Evolutionary conservation across 2,329 filamentous ascomycete species (phyloP).

Genomic region (Ophiostoma piceae): DNA sequence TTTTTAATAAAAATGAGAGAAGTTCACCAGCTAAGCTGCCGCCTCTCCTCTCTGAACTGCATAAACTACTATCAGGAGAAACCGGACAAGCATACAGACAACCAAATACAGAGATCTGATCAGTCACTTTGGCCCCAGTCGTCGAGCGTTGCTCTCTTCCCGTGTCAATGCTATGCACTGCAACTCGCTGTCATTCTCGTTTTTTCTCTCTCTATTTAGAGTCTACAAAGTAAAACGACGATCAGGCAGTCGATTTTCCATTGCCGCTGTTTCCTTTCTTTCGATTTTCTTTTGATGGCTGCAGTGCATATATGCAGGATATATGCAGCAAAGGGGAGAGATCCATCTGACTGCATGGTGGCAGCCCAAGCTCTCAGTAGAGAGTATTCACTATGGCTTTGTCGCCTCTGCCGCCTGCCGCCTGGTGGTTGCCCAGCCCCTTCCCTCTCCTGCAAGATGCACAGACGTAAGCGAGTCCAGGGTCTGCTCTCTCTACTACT

Average conservation of each 20-base stretch:
- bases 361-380: background rate
- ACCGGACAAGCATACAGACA: background rate
- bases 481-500: background rate
- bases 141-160: background rate
- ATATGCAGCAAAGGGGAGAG: background rate
- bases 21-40: too few species aligned
- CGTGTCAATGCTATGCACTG: too few species aligned
- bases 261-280: background rate
- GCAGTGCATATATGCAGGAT: background rate
- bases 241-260: slow-evolving; percentile 7
- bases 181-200: too few species aligned
- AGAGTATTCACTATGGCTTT: background rate
- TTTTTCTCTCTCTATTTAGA: background rate
- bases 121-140: background rate
- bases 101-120: background rate
- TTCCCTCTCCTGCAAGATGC: background rate
- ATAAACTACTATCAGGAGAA: too few species aligned
- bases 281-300: background rate
- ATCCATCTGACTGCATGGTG: background rate
- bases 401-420: background rate
- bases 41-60: too few species aligned
- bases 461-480: slow-evolving; percentile 2
- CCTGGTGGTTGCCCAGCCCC: too few species aligned
- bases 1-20: too few species aligned
- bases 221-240: background rate